Evolutionary conservation across 805 yeast genomes (phyloP).

Genomic region (Pichia nanzhaoensis): DNA sequence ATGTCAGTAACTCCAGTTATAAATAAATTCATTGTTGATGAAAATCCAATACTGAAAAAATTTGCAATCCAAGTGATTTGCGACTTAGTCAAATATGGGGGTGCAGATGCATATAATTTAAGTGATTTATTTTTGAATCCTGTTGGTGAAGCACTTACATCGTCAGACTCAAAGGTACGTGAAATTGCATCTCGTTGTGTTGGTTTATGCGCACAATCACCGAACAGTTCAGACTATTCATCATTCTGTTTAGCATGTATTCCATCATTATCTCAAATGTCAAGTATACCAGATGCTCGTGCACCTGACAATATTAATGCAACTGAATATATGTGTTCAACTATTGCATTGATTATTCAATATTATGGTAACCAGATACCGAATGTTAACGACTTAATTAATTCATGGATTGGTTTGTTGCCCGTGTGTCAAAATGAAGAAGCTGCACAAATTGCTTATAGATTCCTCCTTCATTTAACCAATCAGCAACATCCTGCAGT

Average conservation of each 20-base stretch:
- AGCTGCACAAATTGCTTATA: conserved; percentile 81
- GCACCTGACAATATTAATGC: conserved; percentile 81
- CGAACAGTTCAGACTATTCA: conserved; percentile 50
- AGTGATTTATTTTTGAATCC: conserved; percentile 58
- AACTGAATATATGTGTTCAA: conserved; percentile 76
- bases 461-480: conserved; percentile 66
- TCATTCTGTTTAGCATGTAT: conserved; percentile 64
- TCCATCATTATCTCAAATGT: conserved; percentile 66
- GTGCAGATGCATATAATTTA: conserved; percentile 57
- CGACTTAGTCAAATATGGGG: conserved; percentile 76
- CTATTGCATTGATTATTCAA: conserved; percentile 79
- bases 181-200: conserved; percentile 82
- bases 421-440: conserved; percentile 82
- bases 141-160: conserved; percentile 59
- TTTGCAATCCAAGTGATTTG: conserved; percentile 77
- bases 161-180: conserved; percentile 65
- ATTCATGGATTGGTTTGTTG: conserved; percentile 73
- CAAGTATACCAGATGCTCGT: conserved; percentile 72
- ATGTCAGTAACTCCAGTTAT: conserved; percentile 58
- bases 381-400: conserved; percentile 53
- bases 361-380: conserved; percentile 53
- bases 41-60: conserved; percentile 58
- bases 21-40: conserved; percentile 55
- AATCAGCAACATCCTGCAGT: conserved; percentile 59
- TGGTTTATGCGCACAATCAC: conserved; percentile 81